Conservation (phyloP, 257 asterid genomes). For the Fraxinus pennsylvanica region DNA sequence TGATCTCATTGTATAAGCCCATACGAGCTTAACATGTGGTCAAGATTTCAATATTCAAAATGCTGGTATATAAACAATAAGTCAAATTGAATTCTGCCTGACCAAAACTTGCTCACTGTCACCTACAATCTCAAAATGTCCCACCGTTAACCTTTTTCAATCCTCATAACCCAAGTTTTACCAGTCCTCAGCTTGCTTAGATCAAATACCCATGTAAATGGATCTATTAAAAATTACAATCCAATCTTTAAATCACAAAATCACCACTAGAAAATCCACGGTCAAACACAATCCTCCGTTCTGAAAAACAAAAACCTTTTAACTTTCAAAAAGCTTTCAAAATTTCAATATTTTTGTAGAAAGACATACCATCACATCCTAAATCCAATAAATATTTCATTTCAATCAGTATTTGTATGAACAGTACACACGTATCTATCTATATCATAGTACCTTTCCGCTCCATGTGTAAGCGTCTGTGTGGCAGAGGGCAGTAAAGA, state of each 20-base stretch:
- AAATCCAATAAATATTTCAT: background rate
- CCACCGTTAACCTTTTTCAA: background rate
- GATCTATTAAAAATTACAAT: background rate
- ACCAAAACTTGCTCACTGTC: background rate
- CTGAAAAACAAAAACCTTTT: background rate
- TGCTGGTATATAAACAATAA: background rate
- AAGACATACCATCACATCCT: background rate
- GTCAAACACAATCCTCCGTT: background rate
- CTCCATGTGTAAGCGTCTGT: conserved; percentile 96
- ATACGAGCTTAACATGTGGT: too few species aligned
- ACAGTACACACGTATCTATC: background rate
- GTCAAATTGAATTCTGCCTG: background rate
- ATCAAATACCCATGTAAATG: background rate
- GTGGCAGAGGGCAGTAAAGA: conserved; percentile 82
- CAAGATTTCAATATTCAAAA: background rate
- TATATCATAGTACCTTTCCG: conserved; percentile 58
- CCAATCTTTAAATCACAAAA: background rate
- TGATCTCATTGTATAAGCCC: background rate
- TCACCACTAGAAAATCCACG: background rate
- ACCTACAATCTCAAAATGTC: background rate
- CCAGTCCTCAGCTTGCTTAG: background rate
- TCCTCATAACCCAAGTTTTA: background rate
- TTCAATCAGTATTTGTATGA: conserved; percentile 6
- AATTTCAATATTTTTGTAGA: background rate
- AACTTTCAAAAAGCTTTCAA: background rate